Conservation (phyloP, 2,329 filamentous ascomycete species). For the Colletotrichum sansevieriae region DNA sequence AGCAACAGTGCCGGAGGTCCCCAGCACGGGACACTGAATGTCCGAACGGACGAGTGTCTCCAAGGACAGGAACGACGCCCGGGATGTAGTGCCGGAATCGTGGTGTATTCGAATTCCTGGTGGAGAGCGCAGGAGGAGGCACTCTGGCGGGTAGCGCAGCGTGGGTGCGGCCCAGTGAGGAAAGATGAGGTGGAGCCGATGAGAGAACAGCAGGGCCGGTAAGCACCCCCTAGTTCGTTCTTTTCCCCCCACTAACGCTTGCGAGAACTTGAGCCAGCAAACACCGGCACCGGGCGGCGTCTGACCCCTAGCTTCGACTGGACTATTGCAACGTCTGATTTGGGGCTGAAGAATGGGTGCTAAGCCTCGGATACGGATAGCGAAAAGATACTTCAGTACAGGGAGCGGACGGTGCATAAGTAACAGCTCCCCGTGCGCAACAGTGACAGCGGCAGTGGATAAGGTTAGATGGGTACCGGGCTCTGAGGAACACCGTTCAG, state of each 20-base stretch:
- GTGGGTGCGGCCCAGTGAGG: conserved; percentile 29
- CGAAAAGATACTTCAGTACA: neutral
- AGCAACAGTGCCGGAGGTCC: conserved; percentile 9
- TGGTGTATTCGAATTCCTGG: conserved; percentile 2
- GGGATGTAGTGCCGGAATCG: conserved; percentile 10
- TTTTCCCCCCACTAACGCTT: conserved; percentile 2
- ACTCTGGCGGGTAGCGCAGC: conserved; percentile 21
- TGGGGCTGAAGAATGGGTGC: neutral
- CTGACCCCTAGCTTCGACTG: neutral
- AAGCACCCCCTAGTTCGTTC: neutral
- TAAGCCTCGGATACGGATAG: neutral
- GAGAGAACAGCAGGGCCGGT: conserved; percentile 32
- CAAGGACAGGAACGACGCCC: conserved; percentile 3
- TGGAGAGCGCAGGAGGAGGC: conserved; percentile 13
- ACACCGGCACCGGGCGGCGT: neutral
- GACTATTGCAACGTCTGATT: neutral
- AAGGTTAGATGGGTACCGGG: conserved; percentile 9
- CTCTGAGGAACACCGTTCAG: conserved; percentile 4
- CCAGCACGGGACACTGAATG: conserved; percentile 17
- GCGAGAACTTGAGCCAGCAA: conserved; percentile 1
- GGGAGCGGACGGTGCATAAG: conserved; percentile 5
- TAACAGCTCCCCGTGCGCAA: conserved; percentile 21
- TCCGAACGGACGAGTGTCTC: conserved; percentile 14
- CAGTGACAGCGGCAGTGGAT: conserved; percentile 19
- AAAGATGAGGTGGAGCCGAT: conserved; percentile 30